phyloP scores from a whole-genome alignment of 2,329 filamentous ascomycete species.

The Truncatella angustata region DNA sequence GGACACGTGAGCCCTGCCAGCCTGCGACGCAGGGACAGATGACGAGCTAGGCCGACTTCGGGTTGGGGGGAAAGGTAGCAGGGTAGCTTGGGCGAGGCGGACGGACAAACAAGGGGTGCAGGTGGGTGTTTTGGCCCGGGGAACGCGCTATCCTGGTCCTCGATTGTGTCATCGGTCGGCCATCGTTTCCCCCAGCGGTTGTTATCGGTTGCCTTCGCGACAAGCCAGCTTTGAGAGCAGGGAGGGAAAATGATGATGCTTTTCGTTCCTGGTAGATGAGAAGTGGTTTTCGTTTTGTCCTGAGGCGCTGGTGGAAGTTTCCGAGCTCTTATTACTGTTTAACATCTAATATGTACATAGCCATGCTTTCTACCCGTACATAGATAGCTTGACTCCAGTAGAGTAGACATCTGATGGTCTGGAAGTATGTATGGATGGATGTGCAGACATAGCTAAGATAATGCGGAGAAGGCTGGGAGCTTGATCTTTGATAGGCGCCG shows the following conservation, averaged over 20 bases:
- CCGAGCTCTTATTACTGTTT: too few relatives aligned
- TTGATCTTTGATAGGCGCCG: background rate
- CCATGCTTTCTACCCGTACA: too few relatives aligned
- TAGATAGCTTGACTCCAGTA: too few relatives aligned
- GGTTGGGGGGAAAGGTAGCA: background rate
- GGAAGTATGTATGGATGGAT: too few relatives aligned
- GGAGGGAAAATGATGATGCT: too few relatives aligned
- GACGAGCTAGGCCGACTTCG: background rate
- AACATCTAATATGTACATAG: too few relatives aligned
- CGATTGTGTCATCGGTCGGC: slow-evolving; percentile 6
- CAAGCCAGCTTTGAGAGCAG: too few relatives aligned
- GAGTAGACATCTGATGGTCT: too few relatives aligned
- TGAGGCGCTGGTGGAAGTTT: background rate
- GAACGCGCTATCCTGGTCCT: slow-evolving; percentile 5
- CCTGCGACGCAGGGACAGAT: background rate
- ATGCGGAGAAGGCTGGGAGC: background rate
- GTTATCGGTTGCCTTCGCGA: background rate
- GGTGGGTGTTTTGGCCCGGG: background rate
- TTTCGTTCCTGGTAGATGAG: too few relatives aligned
- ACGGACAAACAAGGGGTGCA: background rate
- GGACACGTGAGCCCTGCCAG: background rate
- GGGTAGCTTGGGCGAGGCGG: background rate
- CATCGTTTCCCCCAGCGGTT: background rate
- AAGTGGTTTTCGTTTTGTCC: too few relatives aligned
- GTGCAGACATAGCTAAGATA: too few relatives aligned